Evolutionary conservation across 2,329 filamentous ascomycete species (phyloP).

Genomic region (Cladorrhinum sp.): DNA sequence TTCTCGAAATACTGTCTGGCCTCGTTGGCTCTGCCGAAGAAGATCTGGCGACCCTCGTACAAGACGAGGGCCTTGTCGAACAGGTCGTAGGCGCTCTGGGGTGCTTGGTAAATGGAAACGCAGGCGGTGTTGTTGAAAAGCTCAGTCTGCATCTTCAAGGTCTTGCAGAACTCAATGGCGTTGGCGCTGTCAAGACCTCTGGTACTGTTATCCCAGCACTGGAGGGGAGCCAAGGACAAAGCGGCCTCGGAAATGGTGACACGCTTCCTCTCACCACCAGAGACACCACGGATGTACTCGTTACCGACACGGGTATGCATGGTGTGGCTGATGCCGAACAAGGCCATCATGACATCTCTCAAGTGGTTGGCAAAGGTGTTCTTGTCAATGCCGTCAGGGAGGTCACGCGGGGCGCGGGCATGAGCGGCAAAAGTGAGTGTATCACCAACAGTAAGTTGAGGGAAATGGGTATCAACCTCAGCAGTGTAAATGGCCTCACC

Average conservation of each 20-base stretch:
- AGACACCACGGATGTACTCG: slow-evolving; percentile 71
- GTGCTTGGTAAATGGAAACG: slow-evolving; percentile 73
- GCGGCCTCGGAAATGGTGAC: slow-evolving; percentile 62
- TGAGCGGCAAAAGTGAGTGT: slow-evolving; percentile 75
- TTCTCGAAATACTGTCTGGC: slow-evolving; percentile 65
- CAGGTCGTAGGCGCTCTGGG: slow-evolving; percentile 61
- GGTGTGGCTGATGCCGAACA: slow-evolving; percentile 72
- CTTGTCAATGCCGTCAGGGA: slow-evolving; percentile 56
- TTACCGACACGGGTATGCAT: slow-evolving; percentile 71
- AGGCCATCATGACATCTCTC: slow-evolving; percentile 70
- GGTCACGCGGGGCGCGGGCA: slow-evolving; percentile 61
- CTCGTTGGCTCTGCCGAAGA: slow-evolving; percentile 57
- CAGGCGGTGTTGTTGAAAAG: slow-evolving; percentile 63
- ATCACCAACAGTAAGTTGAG: slow-evolving; percentile 72
- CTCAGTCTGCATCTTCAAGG: slow-evolving; percentile 64
- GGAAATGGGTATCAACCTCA: slow-evolving; percentile 80
- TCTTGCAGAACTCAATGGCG: slow-evolving; percentile 72
- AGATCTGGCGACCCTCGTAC: slow-evolving; percentile 61
- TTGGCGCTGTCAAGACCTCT: slow-evolving; percentile 73
- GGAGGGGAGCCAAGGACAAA: slow-evolving; percentile 57
- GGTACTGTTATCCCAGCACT: slow-evolving; percentile 71
- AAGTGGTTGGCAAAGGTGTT: slow-evolving; percentile 59
- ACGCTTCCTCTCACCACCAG: slow-evolving; percentile 69
- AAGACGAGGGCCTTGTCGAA: slow-evolving; percentile 59
- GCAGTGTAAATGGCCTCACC: slow-evolving; percentile 86